phyloP scores from a whole-genome alignment of 2,329 filamentous ascomycete genomes.

The Xylaria sp. region DNA sequence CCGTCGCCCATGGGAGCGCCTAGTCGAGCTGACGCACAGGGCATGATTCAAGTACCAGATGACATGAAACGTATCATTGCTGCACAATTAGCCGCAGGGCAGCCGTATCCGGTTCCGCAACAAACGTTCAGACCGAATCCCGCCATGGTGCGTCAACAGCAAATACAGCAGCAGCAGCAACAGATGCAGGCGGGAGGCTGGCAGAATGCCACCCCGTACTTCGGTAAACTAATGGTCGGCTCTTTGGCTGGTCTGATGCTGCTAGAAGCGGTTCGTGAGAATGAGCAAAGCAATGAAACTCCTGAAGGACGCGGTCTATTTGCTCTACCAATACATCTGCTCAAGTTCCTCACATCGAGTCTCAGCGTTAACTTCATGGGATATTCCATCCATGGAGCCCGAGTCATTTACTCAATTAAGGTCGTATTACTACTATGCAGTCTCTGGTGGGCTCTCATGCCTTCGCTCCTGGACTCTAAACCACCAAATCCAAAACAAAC shows the following conservation, averaged over 20 bases:
- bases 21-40: conserved; percentile 59
- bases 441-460: conserved; percentile 66
- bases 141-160: conserved; percentile 64
- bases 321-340: conserved; percentile 69
- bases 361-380: conserved; percentile 66
- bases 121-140: conserved; percentile 56
- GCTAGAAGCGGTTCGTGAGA: conserved; percentile 79
- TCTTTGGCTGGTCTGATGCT: conserved; percentile 93
- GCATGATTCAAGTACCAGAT: conserved; percentile 74
- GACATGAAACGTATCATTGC: conserved; percentile 72
- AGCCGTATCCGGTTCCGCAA: conserved; percentile 62
- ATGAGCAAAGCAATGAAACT: conserved; percentile 72
- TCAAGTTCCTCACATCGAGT: conserved; percentile 60
- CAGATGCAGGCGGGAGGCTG: conserved; percentile 64
- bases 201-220: conserved; percentile 66
- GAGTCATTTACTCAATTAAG: conserved; percentile 64
- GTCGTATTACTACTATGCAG: conserved; percentile 64
- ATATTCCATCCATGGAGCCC: conserved; percentile 59
- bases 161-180: conserved; percentile 64
- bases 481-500: conserved; percentile 62
- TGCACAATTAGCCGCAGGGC: conserved; percentile 65
- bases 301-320: conserved; percentile 75
- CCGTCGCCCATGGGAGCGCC: conserved; percentile 58
- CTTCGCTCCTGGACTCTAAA: conserved; percentile 65
- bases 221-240: conserved; percentile 88